Base-by-base conservation (phyloP, 192 early-diverging fungal species). In the Coemansia reversa region DNA sequence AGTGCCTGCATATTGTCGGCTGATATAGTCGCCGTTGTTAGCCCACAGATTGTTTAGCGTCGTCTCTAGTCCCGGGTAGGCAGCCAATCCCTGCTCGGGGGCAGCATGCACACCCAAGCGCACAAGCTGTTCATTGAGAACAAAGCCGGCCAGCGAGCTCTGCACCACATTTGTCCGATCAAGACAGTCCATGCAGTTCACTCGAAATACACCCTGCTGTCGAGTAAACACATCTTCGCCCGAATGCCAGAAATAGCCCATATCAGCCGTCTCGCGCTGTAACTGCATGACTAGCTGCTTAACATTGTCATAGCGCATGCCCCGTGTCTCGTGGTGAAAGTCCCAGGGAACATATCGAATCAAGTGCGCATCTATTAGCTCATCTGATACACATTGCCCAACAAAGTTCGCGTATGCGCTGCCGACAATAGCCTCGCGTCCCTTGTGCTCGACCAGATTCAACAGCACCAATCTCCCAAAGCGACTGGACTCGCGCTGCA, bases 161-260 rank as follows among this genome's bases (percentile, higher is more conserved):
- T 88, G 84, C 22, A 92, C 89, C 4, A 98, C 94, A 58, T 98
- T 97, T 29, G 97, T 98, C 6, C 97, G 83, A 74, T 98, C 97
- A 27, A 98, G 81, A 72, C 97, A 98, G 84, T 98, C 97, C 89
- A 98, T 96, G 77, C 95, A 98, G 70, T 98, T 98, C 9, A 88
- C 86, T 18, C 91, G 81, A 28, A 88, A 85, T 7, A 85, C 85
- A 7, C 86, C 89, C 24, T 49, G 60, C 74, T 75, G 83, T 53
- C 29, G 59, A 62, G 51, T 83, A 51, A 69, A 57, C 25, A 28
- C 32, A n/a, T 71, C 62, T 1, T 29, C 60, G 8, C 51, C 69
- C 11, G 72, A 55, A 25, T 51, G 56, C 75, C 70, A 76, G 59
- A 70, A 75, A 69, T 88, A 91, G 62, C 83, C 82, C 45, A 88